These are phyloP conservation scores for Chytriomyces sp. DNA, from an alignment of 192 early-diverging fungal genomes.

Conservation along the genomic window DNA sequence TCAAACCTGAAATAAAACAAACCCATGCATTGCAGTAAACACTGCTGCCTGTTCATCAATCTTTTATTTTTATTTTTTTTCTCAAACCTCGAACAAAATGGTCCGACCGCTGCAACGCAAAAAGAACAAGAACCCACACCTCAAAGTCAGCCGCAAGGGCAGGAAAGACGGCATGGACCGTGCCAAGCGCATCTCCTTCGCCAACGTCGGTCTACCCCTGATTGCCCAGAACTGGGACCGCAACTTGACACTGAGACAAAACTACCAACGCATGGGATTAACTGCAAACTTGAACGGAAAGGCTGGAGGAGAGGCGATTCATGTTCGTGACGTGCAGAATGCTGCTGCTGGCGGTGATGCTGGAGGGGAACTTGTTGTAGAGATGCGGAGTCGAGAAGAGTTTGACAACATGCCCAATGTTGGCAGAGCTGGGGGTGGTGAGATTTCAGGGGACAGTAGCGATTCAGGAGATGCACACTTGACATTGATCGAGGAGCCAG, in stretches of 20 bases:
- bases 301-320: constrained; percentile 53
- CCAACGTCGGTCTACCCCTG: constrained; percentile 36
- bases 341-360: too few relatives aligned
- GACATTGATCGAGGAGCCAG: constrained; percentile 31
- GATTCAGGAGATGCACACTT: constrained; percentile 32
- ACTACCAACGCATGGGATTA: constrained; percentile 59
- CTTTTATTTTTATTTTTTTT: too few relatives aligned
- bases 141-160: constrained; percentile 46
- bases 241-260: constrained; percentile 57
- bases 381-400: constrained; percentile 28
- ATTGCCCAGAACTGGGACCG: constrained; percentile 60
- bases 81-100: constrained; percentile 8
- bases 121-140: constrained; percentile 41
- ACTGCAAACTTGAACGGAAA: constrained; percentile 52
- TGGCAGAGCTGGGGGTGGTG: too few relatives aligned
- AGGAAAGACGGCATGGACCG: constrained; percentile 38
- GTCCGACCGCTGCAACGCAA: constrained; percentile 43
- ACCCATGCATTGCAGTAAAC: too few relatives aligned
- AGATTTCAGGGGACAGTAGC: neutral
- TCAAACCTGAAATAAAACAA: too few relatives aligned
- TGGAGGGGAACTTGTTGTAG: neutral
- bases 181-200: constrained; percentile 49
- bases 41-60: too few relatives aligned
- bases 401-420: constrained; percentile 47
- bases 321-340: neutral